Evolutionary conservation across 2,329 filamentous ascomycete genomes (phyloP).

Genomic region (Fusarium brevicatenulatum): DNA sequence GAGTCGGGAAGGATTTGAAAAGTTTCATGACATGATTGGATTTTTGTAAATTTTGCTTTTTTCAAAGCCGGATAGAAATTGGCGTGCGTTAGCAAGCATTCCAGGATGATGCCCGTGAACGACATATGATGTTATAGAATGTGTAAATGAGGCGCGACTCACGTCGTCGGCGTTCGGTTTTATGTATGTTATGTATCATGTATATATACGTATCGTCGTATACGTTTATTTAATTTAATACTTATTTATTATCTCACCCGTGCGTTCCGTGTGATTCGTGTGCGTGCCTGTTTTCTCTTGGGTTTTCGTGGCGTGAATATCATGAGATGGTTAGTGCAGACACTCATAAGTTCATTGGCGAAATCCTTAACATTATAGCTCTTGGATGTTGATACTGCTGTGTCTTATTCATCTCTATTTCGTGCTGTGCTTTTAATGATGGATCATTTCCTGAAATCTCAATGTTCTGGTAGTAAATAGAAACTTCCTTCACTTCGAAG

Average conservation of each 20-base stretch:
- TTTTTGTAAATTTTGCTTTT: conserved; percentile 37
- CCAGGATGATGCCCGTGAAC: conserved; percentile 42
- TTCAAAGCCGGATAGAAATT: conserved; percentile 44
- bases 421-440: not conserved
- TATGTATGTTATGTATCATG: conserved; percentile 38
- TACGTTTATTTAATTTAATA: conserved; percentile 37
- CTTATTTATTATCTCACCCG: conserved; percentile 30
- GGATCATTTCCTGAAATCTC: not conserved
- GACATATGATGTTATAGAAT: conserved; percentile 43
- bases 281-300: not conserved
- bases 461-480: conserved; percentile 4
- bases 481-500: conserved; percentile 25
- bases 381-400: not conserved
- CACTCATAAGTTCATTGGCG: not conserved
- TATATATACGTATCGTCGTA: conserved; percentile 35
- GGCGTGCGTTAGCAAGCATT: conserved; percentile 45
- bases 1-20: conserved; percentile 27
- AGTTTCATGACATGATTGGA: conserved; percentile 32
- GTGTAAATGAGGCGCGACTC: conserved; percentile 42
- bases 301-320: conserved; percentile 10
- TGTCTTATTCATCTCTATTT: not conserved
- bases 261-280: conserved; percentile 23
- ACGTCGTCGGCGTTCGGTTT: conserved; percentile 41
- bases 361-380: not conserved
- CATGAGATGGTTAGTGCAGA: not conserved